Evolutionary conservation across 2,329 filamentous ascomycete genomes (phyloP), one percentile per base, ranked within the genome.

Genomic region (Anthostomella pinea): DNA sequence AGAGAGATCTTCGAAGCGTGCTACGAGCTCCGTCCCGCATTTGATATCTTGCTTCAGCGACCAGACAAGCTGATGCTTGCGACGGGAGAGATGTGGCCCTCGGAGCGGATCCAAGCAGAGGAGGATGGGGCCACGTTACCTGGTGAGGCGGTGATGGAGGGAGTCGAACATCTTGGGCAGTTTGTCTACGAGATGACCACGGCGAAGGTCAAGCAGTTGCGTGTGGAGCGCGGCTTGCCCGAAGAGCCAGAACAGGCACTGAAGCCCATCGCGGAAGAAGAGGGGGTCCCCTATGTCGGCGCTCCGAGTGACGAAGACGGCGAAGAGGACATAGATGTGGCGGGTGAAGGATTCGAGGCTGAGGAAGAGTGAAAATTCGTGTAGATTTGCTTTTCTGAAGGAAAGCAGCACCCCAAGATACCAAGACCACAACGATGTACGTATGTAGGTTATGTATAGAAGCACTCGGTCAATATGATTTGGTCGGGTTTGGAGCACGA

Each of bases 111-210:
- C 4, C 59, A 68, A 8, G 54, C 62, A 3, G 70, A 72, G 30
- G 62, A 58, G 13, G 68, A 70, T 7, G 71, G 70, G 13, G 68
- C 71, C 6, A 57, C 68, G 6, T 67, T 77, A 6, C 65, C 71
- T 2, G 74, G 74, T 9, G 74, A 78, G 52, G 83, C 81, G 1
- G 72, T 79, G 14, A 97, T 98, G 87, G 86, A 91, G 53, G 79
- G 85, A 21, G 83, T 97, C 1, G 91, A 98, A 68, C 93, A 98
- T 67, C 64, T 98, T 22, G 93, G 93, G 0, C 85, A 95, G 65
- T 98, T 96, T 62, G 91, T 98, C 15, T 95, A 80, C 59, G 87
- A 98, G 63, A 98, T 98, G 88, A 95, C 89, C 3, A 78, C 84
- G 30, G 77, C 74, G 1, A 72, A 65, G 54, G 48, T 77, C 22